phyloP scores from a whole-genome alignment of 148 eudicot genomes.

The Camellia sinensis region DNA sequence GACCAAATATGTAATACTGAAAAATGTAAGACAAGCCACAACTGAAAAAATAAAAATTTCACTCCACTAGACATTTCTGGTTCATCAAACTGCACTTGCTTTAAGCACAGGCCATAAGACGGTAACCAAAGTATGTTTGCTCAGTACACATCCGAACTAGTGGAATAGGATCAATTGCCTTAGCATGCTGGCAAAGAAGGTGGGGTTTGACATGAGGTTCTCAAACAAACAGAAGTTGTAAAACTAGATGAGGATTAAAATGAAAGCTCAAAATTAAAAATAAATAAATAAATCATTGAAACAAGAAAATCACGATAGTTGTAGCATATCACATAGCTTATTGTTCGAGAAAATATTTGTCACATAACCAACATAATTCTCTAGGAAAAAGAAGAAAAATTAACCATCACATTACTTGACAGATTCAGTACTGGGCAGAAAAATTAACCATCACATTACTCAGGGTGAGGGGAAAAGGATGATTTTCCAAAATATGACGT shows the following conservation, averaged over 20 bases:
- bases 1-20: no score
- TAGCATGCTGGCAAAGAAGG: neutral
- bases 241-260: neutral
- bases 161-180: neutral
- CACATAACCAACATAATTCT: neutral
- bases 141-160: slow-evolving; percentile 5
- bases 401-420: neutral
- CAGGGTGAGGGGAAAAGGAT: neutral
- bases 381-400: neutral
- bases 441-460: neutral
- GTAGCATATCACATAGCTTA: neutral
- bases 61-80: neutral
- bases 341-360: neutral
- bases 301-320: neutral
- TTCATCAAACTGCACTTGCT: neutral
- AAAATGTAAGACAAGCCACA: no score
- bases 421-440: neutral
- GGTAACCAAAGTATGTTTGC: neutral
- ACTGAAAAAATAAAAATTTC: no score
- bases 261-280: neutral
- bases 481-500: neutral
- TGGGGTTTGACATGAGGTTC: neutral
- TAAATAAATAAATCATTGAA: neutral
- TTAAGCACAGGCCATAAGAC: neutral
- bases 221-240: neutral